Evolutionary conservation across 2,329 filamentous ascomycete species (phyloP).

Genomic region (Albifimbria verrucaria): DNA sequence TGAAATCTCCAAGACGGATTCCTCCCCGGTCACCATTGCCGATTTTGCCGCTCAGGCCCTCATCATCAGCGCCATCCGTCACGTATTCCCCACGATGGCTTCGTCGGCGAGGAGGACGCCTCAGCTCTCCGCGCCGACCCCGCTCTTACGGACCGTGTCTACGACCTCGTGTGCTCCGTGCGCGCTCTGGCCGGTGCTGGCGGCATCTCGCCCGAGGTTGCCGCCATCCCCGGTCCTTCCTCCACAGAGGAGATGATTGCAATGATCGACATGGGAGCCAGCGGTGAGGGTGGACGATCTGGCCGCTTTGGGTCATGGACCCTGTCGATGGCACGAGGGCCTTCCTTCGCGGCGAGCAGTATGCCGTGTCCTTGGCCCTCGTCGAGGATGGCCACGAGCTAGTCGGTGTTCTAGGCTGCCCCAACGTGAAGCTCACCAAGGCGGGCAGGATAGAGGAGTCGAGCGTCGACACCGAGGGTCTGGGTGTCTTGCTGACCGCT

Average conservation of each 20-base stretch:
- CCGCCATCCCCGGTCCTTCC: slow-evolving; percentile 32
- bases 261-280: slow-evolving; percentile 57
- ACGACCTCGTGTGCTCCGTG: slow-evolving; percentile 44
- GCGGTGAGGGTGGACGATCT: slow-evolving; percentile 29
- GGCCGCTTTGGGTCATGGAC: slow-evolving; percentile 58
- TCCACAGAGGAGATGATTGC: slow-evolving; percentile 54
- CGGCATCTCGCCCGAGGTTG: background rate
- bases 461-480: slow-evolving; percentile 25
- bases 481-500: slow-evolving; percentile 33
- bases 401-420: slow-evolving; percentile 59
- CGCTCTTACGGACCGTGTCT: slow-evolving; percentile 49
- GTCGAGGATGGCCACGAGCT: slow-evolving; percentile 54
- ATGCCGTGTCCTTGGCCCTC: slow-evolving; percentile 58
- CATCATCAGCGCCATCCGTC: slow-evolving; percentile 53
- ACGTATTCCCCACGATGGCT: slow-evolving; percentile 52
- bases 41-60: slow-evolving; percentile 63
- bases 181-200: slow-evolving; percentile 6
- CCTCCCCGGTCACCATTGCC: slow-evolving; percentile 59
- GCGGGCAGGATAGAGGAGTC: slow-evolving; percentile 31
- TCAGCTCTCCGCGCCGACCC: slow-evolving; percentile 46
- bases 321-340: slow-evolving; percentile 63
- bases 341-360: slow-evolving; percentile 59
- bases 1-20: slow-evolving; percentile 54
- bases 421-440: slow-evolving; percentile 46
- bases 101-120: slow-evolving; percentile 60